A percentile compares a stretch with the other conserved stretches of the same genome.
phyloP scores from a whole-genome alignment of 192 early-diverging fungal species.

The Diversispora epigaea region DNA sequence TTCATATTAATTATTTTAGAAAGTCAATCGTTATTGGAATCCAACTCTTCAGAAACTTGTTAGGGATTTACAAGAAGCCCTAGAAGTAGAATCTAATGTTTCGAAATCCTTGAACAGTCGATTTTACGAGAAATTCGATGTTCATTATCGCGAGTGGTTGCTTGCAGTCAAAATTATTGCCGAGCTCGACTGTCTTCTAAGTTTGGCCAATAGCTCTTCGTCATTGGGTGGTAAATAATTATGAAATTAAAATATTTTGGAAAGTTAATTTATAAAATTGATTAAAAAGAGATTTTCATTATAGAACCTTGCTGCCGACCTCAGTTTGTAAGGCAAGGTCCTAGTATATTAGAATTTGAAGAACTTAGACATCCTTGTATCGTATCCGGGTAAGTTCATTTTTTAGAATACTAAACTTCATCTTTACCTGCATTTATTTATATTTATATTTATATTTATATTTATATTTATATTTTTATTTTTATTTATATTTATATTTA shows the following conservation, averaged over 20 bases:
- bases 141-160: constrained; percentile 70
- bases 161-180: constrained; percentile 70
- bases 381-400: constrained; percentile 50
- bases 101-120: constrained; percentile 69
- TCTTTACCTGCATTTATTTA: too few species aligned
- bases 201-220: constrained; percentile 65
- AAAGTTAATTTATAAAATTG: too few species aligned
- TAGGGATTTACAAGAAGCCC: constrained; percentile 71
- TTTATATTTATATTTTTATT: too few species aligned
- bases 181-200: constrained; percentile 84
- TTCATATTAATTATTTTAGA: constrained; percentile 35
- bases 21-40: constrained; percentile 85
- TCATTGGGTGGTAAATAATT: constrained; percentile 61
- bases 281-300: not conserved
- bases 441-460: not conserved
- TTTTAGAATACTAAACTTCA: too few species aligned
- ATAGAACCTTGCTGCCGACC: constrained; percentile 82
- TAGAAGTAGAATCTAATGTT: constrained; percentile 76
- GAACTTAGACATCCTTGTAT: constrained; percentile 95
- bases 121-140: constrained; percentile 85
- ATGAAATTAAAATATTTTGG: not conserved
- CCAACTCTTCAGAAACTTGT: constrained; percentile 62
- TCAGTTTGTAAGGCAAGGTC: constrained; percentile 69
- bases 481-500: too few species aligned
- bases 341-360: constrained; percentile 74